Evolutionary conservation across 164 flowering plant genomes (phyloP).

Genomic region (Amborella trichopoda): DNA sequence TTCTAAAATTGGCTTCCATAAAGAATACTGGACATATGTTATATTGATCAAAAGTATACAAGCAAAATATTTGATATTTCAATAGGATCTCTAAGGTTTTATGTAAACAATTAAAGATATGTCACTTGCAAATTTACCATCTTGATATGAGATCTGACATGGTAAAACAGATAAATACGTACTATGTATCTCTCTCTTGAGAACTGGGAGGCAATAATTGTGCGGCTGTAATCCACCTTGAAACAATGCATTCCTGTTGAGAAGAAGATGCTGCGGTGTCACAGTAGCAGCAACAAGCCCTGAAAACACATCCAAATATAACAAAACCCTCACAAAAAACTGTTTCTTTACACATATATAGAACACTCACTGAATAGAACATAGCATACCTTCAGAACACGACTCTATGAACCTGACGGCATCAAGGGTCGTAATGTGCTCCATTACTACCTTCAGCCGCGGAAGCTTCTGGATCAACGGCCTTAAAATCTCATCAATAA

Average conservation of each 20-base stretch:
- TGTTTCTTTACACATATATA: background rate
- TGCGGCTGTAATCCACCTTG: slow-evolving; percentile 97
- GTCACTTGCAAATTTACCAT: too few species aligned
- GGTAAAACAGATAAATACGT: too few species aligned
- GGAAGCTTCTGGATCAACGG: slow-evolving; percentile 77
- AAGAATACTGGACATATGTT: too few species aligned
- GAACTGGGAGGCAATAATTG: slow-evolving; percentile 92
- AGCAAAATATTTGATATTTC: too few species aligned
- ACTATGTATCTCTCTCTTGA: slow-evolving; percentile 91
- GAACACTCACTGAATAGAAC: background rate
- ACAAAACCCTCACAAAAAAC: background rate
- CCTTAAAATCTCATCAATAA: slow-evolving; percentile 65
- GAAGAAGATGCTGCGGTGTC: slow-evolving; percentile 93
- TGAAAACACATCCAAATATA: slow-evolving; percentile 9
- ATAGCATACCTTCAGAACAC: slow-evolving; percentile 50
- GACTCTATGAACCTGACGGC: slow-evolving; percentile 88
- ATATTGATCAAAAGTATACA: too few species aligned
- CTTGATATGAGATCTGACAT: too few species aligned
- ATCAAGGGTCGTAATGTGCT: slow-evolving; percentile 86
- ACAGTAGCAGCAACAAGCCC: slow-evolving; percentile 94
- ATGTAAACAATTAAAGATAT: too few species aligned
- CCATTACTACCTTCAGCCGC: slow-evolving; percentile 85
- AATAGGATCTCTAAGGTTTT: too few species aligned
- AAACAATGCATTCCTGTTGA: slow-evolving; percentile 83
- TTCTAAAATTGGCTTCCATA: too few species aligned